A percentile compares a stretch with the other conserved stretches of the same genome.
Conservation (phyloP, 768 basidiomycete species). For the Mycena rosella region DNA sequence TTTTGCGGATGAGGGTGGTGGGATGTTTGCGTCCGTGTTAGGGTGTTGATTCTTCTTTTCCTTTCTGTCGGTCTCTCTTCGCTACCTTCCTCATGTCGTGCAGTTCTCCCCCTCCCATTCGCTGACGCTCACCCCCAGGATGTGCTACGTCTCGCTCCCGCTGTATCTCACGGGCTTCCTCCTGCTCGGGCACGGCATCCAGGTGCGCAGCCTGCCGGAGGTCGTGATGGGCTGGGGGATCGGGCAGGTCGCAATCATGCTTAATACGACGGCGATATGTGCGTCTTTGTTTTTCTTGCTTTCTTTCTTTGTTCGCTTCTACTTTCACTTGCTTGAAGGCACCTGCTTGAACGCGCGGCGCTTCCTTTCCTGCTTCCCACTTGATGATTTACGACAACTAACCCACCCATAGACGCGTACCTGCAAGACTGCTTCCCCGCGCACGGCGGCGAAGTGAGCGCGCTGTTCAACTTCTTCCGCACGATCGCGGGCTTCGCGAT, state of each 20-base stretch:
- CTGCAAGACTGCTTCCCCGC: conserved; percentile 53
- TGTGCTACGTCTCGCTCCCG: conserved; percentile 54
- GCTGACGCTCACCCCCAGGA: no score
- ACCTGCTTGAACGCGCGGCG: no score
- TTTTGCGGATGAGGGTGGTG: no score
- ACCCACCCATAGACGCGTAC: conserved; percentile 54
- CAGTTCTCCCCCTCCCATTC: no score
- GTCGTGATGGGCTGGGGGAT: conserved; percentile 61
- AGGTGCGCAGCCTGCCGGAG: conserved; percentile 44
- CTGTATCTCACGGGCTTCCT: conserved; percentile 58
- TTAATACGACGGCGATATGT: conserved; percentile 58
- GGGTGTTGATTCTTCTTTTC: no score
- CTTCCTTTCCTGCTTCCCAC: no score
- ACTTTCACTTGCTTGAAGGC: no score
- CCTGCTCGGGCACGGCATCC: conserved; percentile 53
- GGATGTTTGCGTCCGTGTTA: no score
- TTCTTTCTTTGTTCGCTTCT: neutral
- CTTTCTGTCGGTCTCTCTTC: no score
- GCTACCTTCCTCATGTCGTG: no score
- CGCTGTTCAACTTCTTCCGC: conserved; percentile 57
- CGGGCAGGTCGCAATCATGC: conserved; percentile 50
- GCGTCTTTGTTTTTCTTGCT: conserved; percentile 28
- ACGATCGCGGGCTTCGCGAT: conserved; percentile 56
- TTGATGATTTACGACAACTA: no score
- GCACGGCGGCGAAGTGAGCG: conserved; percentile 57